Conservation (phyloP, 192 early-diverging fungal species). For the Coemansia sp. region DNA sequence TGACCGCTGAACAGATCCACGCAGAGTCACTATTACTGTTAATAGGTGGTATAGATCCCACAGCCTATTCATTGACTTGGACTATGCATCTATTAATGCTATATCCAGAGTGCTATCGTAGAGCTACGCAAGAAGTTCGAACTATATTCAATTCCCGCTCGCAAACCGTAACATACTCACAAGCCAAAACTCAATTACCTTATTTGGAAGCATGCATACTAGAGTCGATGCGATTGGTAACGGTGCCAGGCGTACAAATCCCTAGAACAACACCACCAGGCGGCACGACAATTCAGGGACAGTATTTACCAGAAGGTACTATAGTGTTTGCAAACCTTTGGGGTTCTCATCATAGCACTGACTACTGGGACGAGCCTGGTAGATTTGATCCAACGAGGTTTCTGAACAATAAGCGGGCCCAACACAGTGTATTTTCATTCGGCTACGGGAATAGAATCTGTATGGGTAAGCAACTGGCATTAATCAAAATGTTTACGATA, state of each 20-base stretch:
- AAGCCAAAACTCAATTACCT: constrained; percentile 7
- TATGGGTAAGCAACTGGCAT: constrained; percentile 38
- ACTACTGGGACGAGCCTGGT: constrained; percentile 22
- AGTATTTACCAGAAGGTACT: constrained; percentile 24
- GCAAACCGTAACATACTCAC: neutral
- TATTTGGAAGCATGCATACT: constrained; percentile 39
- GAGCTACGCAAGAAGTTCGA: constrained; percentile 17
- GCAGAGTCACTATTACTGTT: constrained; percentile 33
- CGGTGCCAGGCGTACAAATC: constrained; percentile 30
- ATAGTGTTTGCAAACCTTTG: constrained; percentile 26
- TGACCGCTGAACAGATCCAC: constrained; percentile 25
- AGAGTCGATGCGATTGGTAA: constrained; percentile 34
- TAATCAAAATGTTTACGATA: constrained; percentile 33
- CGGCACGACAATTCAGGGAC: constrained; percentile 15
- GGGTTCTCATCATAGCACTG: constrained; percentile 18
- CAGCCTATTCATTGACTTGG: constrained; percentile 42
- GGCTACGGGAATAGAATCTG: constrained; percentile 34
- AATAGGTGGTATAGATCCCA: constrained; percentile 35
- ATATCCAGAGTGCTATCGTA: constrained; percentile 17
- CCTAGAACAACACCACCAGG: constrained; percentile 6
- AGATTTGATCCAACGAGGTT: constrained; percentile 22
- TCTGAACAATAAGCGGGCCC: constrained; percentile 5
- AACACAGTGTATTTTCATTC: constrained; percentile 43
- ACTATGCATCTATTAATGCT: constrained; percentile 34
- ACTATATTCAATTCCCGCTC: neutral